A percentile compares a stretch with the other conserved stretches of the same genome.
These are phyloP conservation scores for Globisporangium camurandrum DNA, from an alignment of 352 stramenopile genomes.

Conservation along the genomic window DNA sequence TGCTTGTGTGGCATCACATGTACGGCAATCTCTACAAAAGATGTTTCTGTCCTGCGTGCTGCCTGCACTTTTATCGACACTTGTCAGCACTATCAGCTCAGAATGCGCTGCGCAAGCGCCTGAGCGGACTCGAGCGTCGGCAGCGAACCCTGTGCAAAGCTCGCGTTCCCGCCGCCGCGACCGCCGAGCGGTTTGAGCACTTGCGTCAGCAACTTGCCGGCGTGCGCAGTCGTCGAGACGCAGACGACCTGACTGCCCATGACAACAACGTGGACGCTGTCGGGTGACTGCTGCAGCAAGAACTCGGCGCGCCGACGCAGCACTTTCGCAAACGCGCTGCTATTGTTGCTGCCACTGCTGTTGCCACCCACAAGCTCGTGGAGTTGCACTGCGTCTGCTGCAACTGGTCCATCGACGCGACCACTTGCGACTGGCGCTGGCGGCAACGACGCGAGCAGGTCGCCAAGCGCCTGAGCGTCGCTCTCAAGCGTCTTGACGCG, in stretches of 20 bases:
- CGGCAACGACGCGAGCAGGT: conserved; percentile 37
- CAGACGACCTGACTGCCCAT: conserved; percentile 49
- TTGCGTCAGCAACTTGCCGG: conserved; percentile 49
- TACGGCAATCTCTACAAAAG: too few relatives aligned
- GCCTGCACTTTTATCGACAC: not conserved
- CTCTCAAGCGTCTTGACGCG: conserved; percentile 60
- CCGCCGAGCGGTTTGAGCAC: conserved; percentile 44
- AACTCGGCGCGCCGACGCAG: conserved; percentile 59
- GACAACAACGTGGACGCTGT: conserved; percentile 35
- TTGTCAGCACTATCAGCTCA: conserved; percentile 1
- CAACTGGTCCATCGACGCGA: conserved; percentile 8
- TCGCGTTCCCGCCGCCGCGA: conserved; percentile 46
- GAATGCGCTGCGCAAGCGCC: conserved; percentile 18
- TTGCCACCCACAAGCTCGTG: conserved; percentile 12
- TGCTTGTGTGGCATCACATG: too few relatives aligned
- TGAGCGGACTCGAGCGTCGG: conserved; percentile 6
- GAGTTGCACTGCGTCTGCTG: conserved; percentile 23
- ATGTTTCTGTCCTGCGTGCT: not conserved
- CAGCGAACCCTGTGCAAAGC: conserved; percentile 56
- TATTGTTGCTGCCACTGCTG: not conserved
- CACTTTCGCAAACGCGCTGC: conserved; percentile 38
- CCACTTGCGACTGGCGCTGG: conserved; percentile 26
- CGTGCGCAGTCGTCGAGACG: conserved; percentile 29
- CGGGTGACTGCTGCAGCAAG: conserved; percentile 23
- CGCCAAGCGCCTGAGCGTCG: conserved; percentile 35